Percentiles rank a stretch among this genome's conserved stretches.
Conservation (phyloP, 768 basidiomycete species). For the Leucocoprinus birnbaumii region DNA sequence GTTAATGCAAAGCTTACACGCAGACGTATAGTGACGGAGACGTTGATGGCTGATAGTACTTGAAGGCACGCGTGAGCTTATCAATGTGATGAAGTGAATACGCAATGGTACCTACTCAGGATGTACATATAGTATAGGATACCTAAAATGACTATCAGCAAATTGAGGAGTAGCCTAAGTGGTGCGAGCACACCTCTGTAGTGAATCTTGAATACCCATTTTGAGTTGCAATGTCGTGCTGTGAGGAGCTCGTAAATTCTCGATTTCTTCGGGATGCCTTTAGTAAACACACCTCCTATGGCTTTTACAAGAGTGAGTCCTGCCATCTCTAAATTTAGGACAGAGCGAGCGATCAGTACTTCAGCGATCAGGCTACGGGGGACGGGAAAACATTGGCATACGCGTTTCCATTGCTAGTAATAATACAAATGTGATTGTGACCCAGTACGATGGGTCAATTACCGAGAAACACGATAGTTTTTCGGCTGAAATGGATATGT, state of each 20-base stretch:
- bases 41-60: not conserved
- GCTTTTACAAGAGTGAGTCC: not conserved
- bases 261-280: not conserved
- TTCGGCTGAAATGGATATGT: too few relatives aligned
- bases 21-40: not conserved
- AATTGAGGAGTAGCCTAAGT: not conserved
- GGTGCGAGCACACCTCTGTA: not conserved
- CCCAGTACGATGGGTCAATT: too few relatives aligned
- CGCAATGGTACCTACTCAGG: not conserved
- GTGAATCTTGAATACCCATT: slow-evolving; percentile 6
- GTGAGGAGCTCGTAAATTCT: not conserved
- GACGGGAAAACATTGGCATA: too few relatives aligned
- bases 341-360: too few relatives aligned
- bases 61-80: not conserved
- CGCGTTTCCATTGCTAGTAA: too few relatives aligned
- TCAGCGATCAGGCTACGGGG: too few relatives aligned
- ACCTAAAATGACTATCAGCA: not conserved
- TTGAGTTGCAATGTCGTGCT: slow-evolving; percentile 2
- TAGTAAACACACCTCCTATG: not conserved
- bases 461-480: too few relatives aligned
- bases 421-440: too few relatives aligned
- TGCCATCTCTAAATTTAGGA: too few relatives aligned
- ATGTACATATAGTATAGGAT: slow-evolving; percentile 2
- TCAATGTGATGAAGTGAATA: not conserved
- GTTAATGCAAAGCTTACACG: not conserved